Percentiles rank a stretch among this genome's conserved stretches.
Conservation (phyloP, 169 alveolate species). For the Eimeria maxima region DNA sequence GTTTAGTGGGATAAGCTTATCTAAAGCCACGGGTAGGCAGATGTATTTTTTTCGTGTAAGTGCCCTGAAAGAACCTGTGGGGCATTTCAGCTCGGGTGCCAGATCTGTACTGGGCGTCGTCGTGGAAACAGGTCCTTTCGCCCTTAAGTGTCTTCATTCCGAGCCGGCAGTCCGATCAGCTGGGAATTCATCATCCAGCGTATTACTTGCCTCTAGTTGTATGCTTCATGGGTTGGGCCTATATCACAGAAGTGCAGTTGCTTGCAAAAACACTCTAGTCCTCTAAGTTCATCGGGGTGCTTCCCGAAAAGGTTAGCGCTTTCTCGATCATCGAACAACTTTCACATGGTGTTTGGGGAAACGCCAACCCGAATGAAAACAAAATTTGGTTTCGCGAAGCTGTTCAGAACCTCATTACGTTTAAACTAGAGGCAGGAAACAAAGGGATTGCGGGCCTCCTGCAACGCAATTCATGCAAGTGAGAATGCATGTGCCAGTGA, state of each 20-base stretch:
- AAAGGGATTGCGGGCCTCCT: too few species aligned
- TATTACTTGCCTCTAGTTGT: background rate
- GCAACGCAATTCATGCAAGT: too few species aligned
- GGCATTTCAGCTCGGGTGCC: background rate
- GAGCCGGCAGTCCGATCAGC: background rate
- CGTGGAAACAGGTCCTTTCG: background rate
- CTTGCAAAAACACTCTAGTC: background rate
- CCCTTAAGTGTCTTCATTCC: background rate
- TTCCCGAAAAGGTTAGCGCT: too few species aligned
- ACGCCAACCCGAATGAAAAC: too few species aligned
- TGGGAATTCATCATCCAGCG: background rate
- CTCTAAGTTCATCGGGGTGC: too few species aligned
- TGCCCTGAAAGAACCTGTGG: background rate
- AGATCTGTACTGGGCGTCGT: background rate
- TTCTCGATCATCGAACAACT: too few species aligned
- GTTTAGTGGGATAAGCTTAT: background rate
- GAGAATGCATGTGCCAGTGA: too few species aligned
- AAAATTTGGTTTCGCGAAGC: too few species aligned
- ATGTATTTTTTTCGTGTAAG: background rate
- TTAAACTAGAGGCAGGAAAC: too few species aligned
- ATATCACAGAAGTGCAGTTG: background rate
- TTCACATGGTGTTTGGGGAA: too few species aligned
- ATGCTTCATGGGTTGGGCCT: background rate
- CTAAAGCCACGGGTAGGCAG: background rate
- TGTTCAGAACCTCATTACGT: too few species aligned